Base-by-base conservation (phyloP, 1,284 basidiomycete genomes). In the Lentinula novae-zelandiae region DNA sequence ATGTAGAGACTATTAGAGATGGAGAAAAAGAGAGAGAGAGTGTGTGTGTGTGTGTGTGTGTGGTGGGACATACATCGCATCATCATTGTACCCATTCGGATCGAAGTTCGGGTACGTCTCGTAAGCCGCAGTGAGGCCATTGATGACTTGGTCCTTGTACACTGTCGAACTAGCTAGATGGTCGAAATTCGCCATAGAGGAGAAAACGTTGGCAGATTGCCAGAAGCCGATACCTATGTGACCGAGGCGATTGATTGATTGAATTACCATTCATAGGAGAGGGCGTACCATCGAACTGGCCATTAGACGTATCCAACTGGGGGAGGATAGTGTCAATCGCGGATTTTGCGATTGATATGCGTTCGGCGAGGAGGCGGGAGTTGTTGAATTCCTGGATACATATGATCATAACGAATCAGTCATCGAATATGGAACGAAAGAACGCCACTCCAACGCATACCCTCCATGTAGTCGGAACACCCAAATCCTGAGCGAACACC, bases 141-240 rank as follows among this genome's bases (percentile, higher is more conserved):
- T 70, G 7, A 76, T 67, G 9, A 81, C 79, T 15, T 64, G 62
- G 3, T 68, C 70, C 53, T 76, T 63, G 62, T 79, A 77, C 9
- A 67, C 71, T 4, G 67, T 75, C 4, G 71, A 74, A 5, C 68
- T 67, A 1, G 77, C 70, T 17, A 73, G 66, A 46, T 72, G 67
- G 63, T 81, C 79, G 49, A 79, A 76, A 53, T 78, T 76, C 1
- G 78, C 80, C 72, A 79, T 73, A 13, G 74, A 75, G 13, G 78
- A 78, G 69, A 73, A 78, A 5, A 76, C 78, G 54, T 81, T 82
- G 1, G 72, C 81, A 12, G 78, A 72, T 63, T 80, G 77, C 79
- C 81, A 82, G 62, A 72, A 82, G 44, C 78, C 72, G 36, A 82
- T 75, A 4, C 75, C 78, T 81, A 58, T 22, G 10, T 46, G 15